Conservation (phyloP, 306 rosid genomes). For the Canavalia ensiformis region DNA sequence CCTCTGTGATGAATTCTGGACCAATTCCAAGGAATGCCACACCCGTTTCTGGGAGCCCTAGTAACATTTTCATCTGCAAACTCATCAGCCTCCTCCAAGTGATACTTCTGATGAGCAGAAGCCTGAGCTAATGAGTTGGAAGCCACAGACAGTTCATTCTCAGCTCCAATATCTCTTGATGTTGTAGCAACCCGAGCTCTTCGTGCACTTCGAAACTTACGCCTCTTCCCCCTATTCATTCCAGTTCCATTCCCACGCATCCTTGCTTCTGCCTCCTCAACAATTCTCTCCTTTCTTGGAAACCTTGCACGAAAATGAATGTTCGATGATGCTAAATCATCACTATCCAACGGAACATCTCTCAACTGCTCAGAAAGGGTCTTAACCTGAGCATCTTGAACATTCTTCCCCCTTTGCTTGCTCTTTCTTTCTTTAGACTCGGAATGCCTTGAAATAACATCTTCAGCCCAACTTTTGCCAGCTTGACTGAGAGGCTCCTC, state of each 20-base stretch:
- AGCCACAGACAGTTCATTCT: constrained; percentile 90
- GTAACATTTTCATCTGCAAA: constrained; percentile 70
- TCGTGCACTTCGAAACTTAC: constrained; percentile 78
- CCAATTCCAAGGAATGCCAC: constrained; percentile 99
- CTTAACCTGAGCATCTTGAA: constrained; percentile 64
- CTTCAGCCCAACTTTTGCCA: constrained; percentile 61
- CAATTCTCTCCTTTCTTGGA: constrained; percentile 62
- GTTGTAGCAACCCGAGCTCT: constrained; percentile 69
- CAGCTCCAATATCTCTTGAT: constrained; percentile 81
- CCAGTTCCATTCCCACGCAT: constrained; percentile 66
- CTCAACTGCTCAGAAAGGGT: constrained; percentile 83
- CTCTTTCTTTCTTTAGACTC: constrained; percentile 73
- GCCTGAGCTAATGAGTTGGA: constrained; percentile 81
- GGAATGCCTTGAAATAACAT: constrained; percentile 68
- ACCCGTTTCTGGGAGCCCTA: constrained; percentile 88
- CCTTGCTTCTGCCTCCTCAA: constrained; percentile 70
- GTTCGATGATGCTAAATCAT: constrained; percentile 84
- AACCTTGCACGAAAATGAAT: constrained; percentile 66
- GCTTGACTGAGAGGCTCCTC: constrained; percentile 63
- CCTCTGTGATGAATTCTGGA: constrained; percentile 96
- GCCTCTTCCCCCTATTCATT: constrained; percentile 74
- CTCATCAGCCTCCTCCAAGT: constrained; percentile 70
- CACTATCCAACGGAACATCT: constrained; percentile 75
- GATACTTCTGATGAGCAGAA: constrained; percentile 64
- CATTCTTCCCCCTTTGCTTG: constrained; percentile 76